A percentile compares a stretch with the other conserved stretches of the same genome.
phyloP scores from a whole-genome alignment of 176 grass and related monocot genomes.

The Melocanna baccifera region DNA sequence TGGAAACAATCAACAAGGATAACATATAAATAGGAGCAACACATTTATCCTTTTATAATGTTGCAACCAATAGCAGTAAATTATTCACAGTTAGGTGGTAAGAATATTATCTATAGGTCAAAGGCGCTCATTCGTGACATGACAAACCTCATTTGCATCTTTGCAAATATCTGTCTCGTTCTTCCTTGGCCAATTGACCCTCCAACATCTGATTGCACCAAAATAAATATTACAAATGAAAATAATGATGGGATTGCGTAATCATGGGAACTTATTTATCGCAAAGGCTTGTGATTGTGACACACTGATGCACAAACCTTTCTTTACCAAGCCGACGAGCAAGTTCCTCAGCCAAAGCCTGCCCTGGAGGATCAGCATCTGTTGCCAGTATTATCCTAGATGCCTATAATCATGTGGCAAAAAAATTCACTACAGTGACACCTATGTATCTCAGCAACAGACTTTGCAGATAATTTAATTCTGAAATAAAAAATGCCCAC shows the following conservation, averaged over 20 bases:
- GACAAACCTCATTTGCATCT: slow-evolving; percentile 95
- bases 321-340: slow-evolving; percentile 97
- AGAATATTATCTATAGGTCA: not conserved
- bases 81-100: not conserved
- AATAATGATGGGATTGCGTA: slow-evolving; percentile 5
- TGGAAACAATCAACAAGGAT: not conserved
- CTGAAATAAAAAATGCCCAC: slow-evolving; percentile 41
- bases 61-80: not conserved
- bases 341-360: slow-evolving; percentile 89
- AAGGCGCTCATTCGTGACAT: not conserved
- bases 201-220: slow-evolving; percentile 77
- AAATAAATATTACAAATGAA: slow-evolving; percentile 29
- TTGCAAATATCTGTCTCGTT: slow-evolving; percentile 68
- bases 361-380: slow-evolving; percentile 69
- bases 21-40: not conserved
- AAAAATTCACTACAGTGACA: slow-evolving; percentile 28
- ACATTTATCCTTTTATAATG: not conserved
- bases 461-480: slow-evolving; percentile 1
- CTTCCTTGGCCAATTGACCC: slow-evolving; percentile 87
- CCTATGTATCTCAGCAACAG: not conserved
- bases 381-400: slow-evolving; percentile 98
- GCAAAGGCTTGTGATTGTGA: not conserved
- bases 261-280: slow-evolving; percentile 10
- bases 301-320: slow-evolving; percentile 55
- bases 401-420: slow-evolving; percentile 40